A percentile compares a stretch with the other conserved stretches of the same genome.
Evolutionary conservation across 1,139 yeast species (phyloP).

Genomic region (Spathaspora sp.): DNA sequence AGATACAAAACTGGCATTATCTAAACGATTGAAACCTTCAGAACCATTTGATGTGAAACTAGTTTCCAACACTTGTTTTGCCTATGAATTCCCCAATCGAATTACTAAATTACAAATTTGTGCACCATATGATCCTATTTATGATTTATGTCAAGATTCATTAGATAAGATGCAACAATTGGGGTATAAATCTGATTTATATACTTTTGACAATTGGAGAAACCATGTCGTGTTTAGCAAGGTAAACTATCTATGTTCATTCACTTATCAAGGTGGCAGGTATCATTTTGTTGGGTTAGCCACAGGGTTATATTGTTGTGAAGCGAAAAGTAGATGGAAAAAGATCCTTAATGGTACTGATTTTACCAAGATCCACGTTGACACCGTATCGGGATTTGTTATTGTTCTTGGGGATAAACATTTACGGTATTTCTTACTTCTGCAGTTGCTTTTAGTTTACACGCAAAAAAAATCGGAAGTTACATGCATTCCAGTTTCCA

Average conservation of each 20-base stretch:
- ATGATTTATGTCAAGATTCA: conserved; percentile 28
- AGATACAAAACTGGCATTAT: conserved; percentile 54
- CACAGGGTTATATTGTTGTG: conserved; percentile 48
- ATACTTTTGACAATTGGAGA: conserved; percentile 22
- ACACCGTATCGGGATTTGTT: conserved; percentile 57
- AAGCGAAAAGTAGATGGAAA: conserved; percentile 56
- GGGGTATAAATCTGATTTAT: conserved; percentile 31
- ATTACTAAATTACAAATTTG: conserved; percentile 60
- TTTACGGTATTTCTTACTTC: conserved; percentile 61
- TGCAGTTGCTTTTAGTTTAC: conserved; percentile 39
- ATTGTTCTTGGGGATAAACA: conserved; percentile 59
- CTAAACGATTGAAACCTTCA: conserved; percentile 40
- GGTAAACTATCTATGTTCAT: conserved; percentile 27
- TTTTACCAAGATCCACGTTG: conserved; percentile 61
- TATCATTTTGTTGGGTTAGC: conserved; percentile 36
- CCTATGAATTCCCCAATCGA: conserved; percentile 56
- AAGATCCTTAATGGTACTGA: conserved; percentile 54
- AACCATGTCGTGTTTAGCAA: conserved; percentile 28
- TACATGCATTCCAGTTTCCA: conserved; percentile 35
- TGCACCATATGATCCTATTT: conserved; percentile 63
- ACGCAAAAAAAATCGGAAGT: conserved; percentile 32
- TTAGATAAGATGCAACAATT: conserved; percentile 19
- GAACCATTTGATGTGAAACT: conserved; percentile 58
- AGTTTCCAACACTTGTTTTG: conserved; percentile 62
- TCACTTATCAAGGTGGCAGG: conserved; percentile 24